Base-by-base conservation (phyloP, 2,329 filamentous ascomycete species). In the Ophiostoma triangulosporum region DNA sequence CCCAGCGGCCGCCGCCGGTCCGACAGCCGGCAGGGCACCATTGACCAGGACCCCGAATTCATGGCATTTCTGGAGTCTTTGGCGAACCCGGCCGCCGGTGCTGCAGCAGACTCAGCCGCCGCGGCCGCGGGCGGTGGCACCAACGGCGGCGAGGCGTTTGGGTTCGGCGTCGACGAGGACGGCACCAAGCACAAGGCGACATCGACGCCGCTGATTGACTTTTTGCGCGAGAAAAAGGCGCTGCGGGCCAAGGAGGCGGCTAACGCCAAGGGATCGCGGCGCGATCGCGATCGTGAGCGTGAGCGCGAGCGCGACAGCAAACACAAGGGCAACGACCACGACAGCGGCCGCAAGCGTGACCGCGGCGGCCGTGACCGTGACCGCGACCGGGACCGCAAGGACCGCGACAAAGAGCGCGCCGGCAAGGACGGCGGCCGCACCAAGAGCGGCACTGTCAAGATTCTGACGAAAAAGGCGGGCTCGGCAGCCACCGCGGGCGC, bases 31-130 rank as follows among this genome's bases (percentile, higher is more conserved):
- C 88, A 95, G 65, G 93, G 91, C 52, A 95, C 89, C 3, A 97
- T 98, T 60, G 93, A 98, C 62, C 89, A 95, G 65, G 93, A 98
- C 63, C 82, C 88, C 0, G 93, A 97, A 61, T 98, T 96, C 62
- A 94, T 96, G 72, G 81, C 83, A 26, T 98, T 97, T 65, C 76
- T 98, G 7, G 86, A 94, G 65, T 85, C 80, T 52, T 76, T 97
- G 48, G 94, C 90, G 1, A 88, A 94, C 60, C 78, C 78, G 1
- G 67, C 68, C 8, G 69, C 70, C 12, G 58, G 50, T 3, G 50
- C 56, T 1, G 54, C 38, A 1, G 38, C 49, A 4, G 35, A 35
- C 4, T 26, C 45, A 1, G 62, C 78, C 12, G 62, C 70, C 9
- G 54, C 54, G 1, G 48, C 48, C 4, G 26, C 50, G 3, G 33